Evolutionary conservation across 306 rosid species (phyloP).

Genomic region (Cotoneaster glaucophyllus): DNA sequence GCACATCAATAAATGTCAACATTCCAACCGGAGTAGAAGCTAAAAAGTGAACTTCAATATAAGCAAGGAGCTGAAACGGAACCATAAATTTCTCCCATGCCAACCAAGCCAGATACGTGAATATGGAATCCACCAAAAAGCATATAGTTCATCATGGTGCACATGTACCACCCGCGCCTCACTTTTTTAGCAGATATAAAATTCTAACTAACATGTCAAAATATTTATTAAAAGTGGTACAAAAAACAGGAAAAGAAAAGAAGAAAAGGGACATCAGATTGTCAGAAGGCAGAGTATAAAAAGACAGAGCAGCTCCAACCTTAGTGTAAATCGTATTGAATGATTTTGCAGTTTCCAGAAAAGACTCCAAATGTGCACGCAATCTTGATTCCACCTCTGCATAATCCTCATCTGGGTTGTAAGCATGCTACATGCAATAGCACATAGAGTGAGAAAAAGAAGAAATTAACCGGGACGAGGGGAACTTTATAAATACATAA

Average conservation of each 20-base stretch:
- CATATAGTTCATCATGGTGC: not conserved
- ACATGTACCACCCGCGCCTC: not conserved
- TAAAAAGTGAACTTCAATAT: not conserved
- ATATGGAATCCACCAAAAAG: not conserved
- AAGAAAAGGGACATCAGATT: not conserved
- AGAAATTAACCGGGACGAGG: not conserved
- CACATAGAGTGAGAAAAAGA: slow-evolving; percentile 10
- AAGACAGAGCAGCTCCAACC: slow-evolving; percentile 34
- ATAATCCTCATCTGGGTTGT: slow-evolving; percentile 91
- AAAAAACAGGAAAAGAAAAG: not conserved
- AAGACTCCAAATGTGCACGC: slow-evolving; percentile 79
- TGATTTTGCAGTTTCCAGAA: slow-evolving; percentile 89
- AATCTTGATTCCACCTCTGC: slow-evolving; percentile 76
- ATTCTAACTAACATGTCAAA: not conserved
- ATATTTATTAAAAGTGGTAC: not conserved
- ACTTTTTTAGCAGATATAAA: not conserved
- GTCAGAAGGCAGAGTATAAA: not conserved
- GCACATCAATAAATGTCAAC: not conserved
- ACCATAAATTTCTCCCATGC: not conserved
- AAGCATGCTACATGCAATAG: slow-evolving; percentile 56
- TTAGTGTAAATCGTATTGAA: slow-evolving; percentile 84
- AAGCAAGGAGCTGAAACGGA: not conserved
- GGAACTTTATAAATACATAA: not conserved
- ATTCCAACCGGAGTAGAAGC: not conserved
- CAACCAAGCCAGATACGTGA: not conserved